Conservation (phyloP, 2,329 filamentous ascomycete genomes). For the Xylariaceae sp. region DNA sequence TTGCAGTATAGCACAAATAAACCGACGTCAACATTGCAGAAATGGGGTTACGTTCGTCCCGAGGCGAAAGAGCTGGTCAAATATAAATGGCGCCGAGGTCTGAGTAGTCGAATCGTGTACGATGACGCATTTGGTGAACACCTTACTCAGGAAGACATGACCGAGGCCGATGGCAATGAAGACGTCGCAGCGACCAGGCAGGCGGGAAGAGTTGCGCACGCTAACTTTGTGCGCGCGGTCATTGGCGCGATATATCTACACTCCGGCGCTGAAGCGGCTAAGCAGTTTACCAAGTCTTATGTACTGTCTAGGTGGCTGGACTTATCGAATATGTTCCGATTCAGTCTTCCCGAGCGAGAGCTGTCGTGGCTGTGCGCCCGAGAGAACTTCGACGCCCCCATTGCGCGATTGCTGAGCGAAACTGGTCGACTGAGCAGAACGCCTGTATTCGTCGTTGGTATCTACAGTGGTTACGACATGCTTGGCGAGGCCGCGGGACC, state of each 20-base stretch:
- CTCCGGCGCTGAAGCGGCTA: slow-evolving; percentile 69
- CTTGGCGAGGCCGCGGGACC: slow-evolving; percentile 83
- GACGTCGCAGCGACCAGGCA: slow-evolving; percentile 18
- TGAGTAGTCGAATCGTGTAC: slow-evolving; percentile 71
- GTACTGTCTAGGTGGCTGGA: slow-evolving; percentile 75
- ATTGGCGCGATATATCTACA: slow-evolving; percentile 83
- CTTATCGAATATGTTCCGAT: slow-evolving; percentile 72
- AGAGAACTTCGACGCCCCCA: slow-evolving; percentile 81
- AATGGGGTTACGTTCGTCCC: slow-evolving; percentile 47
- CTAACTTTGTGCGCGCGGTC: slow-evolving; percentile 75
- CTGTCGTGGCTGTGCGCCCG: slow-evolving; percentile 75
- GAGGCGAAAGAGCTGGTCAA: slow-evolving; percentile 43
- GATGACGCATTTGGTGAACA: slow-evolving; percentile 80
- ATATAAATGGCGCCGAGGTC: slow-evolving; percentile 58
- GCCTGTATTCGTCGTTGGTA: slow-evolving; percentile 89
- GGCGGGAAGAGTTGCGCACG: slow-evolving; percentile 46
- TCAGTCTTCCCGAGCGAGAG: slow-evolving; percentile 78
- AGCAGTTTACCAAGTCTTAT: slow-evolving; percentile 77
- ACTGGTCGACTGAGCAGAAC: slow-evolving; percentile 79
- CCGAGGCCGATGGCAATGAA: slow-evolving; percentile 22
- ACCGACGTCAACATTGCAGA: slow-evolving; percentile 41
- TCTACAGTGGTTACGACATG: slow-evolving; percentile 87
- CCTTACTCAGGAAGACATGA: slow-evolving; percentile 23
- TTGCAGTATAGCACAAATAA: slow-evolving; percentile 66
- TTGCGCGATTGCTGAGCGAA: slow-evolving; percentile 83